Base-by-base conservation (phyloP, 2,329 filamentous ascomycete species). In the Phialophora tarda region DNA sequence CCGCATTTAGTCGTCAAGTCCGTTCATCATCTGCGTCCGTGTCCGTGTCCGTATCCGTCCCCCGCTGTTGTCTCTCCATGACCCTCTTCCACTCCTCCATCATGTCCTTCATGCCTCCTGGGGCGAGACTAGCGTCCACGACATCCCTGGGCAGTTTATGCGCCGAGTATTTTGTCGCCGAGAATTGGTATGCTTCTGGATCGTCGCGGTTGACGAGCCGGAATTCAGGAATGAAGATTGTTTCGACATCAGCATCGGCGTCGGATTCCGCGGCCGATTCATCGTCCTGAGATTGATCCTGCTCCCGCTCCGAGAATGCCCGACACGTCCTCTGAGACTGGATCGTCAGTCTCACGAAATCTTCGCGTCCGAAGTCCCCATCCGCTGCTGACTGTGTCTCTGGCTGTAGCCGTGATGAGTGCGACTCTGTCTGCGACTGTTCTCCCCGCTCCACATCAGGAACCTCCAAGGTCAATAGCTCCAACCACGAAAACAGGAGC, bases 61-160 rank as follows among this genome's bases (percentile, higher is more conserved):
- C 77, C 61, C 77, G 74, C 68, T 78, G 74, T 70, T 79, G 77
- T 63, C 77, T 77, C 48, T 79, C 77, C 64, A 84, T 72, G 64
- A 86, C 83, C 48, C 89, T 84, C 74, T 87, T 88, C 91, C 91
- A 94, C 75, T 89, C 86, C 71, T 85, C 84, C 68, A 91, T 87
- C 79, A 95, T 93, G 78, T 96, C 93, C 67, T 89, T 85, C 81
- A 98, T 84, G 0, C 90, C 90, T 2, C 90, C 91, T 71, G 85
- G 74, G 71, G 87, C 86, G 23, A 83, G 79, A 32, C 84, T 85
- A 1, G 87, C 87, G 74, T 89, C 87, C 1, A 97, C 93, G 1
- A 98, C 92, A 73, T 99, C 95, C 77, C 89, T 93, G 0, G 95
- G 95, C 72, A 99, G 81, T 79, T 98, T 99, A 76, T 98, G 94